These are phyloP conservation scores for Fusarium mundagurra DNA, from an alignment of 2,329 filamentous ascomycete genomes.

Conservation along the genomic window DNA sequence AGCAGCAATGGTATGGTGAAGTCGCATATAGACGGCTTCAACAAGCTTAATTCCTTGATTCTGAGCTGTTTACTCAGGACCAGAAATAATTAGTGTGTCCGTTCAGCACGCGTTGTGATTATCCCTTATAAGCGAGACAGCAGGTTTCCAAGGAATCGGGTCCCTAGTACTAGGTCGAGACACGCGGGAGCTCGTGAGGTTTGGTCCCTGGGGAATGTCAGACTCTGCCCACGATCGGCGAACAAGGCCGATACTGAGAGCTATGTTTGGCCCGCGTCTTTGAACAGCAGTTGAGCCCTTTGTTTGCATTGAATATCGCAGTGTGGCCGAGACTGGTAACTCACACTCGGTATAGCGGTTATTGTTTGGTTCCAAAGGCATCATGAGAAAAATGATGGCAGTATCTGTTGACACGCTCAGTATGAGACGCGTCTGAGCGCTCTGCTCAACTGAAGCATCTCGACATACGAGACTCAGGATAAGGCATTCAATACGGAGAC, in stretches of 20 bases:
- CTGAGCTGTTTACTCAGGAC: conserved; percentile 2
- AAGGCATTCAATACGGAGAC: conserved; percentile 20
- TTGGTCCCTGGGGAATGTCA: conserved; percentile 34
- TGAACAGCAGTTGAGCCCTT: conserved; percentile 1
- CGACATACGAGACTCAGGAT: background rate
- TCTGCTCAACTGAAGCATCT: conserved; percentile 9
- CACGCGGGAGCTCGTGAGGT: conserved; percentile 20
- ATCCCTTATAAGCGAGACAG: conserved; percentile 8
- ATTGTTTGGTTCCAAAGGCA: background rate
- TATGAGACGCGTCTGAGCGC: background rate
- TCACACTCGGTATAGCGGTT: conserved; percentile 4
- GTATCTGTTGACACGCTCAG: background rate
- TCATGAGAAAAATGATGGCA: background rate
- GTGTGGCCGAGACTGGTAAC: conserved; percentile 25
- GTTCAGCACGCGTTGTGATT: conserved; percentile 6
- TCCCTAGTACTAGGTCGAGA: conserved; percentile 35
- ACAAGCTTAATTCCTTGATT: background rate
- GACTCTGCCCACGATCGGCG: conserved; percentile 15
- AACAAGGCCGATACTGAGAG: conserved; percentile 22
- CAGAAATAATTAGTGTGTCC: conserved; percentile 25
- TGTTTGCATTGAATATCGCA: conserved; percentile 13
- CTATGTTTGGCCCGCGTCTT: conserved; percentile 1
- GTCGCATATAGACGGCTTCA: conserved; percentile 12
- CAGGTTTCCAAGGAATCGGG: conserved; percentile 28
- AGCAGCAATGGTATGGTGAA: conserved; percentile 23